Base-by-base conservation (phyloP, 345 rosid genomes). In the Lepidium aucheri region DNA sequence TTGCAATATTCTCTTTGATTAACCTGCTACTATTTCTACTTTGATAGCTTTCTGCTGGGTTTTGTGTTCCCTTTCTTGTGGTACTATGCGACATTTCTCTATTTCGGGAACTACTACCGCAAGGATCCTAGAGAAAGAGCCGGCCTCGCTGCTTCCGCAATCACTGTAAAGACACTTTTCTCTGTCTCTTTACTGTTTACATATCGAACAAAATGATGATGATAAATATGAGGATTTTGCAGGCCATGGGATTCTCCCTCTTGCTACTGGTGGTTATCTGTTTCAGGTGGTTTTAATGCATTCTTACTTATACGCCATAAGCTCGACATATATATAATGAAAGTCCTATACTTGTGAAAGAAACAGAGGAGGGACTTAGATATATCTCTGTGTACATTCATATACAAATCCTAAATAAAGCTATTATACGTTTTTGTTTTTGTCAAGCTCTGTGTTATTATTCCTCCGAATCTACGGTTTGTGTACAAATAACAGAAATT, bases 61-160 rank as follows among this genome's bases (percentile, higher is more conserved):
- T 94, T 94, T 32, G 52, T 75, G 28, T 84, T 83, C 80, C 99
- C 99, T 14, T 44, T 82, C 44, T 77, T 90, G 87, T 94, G 99
- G 99, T 94, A 74, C 82, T 94, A 88, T 59, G 96, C 96, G 0
- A 80, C 99, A 53, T 59, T 90, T 80, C 89, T 90, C 36, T 94
- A 88, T 69, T 85, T 94, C 39, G 96, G 97, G 34, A 90, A 94
- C 66, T 82, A 82, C 80, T 88, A 86, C 81, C 89, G 95, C n/a
- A 94, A 84, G 74, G 99, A 94, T 80, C 97, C 99, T 43, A 79
- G 99, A 80, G 99, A 94, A 76, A 86, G 99, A 68, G 97, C 92
- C 7, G 99, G 99, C 50, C 96, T 93, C 40, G 99, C 97, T 61
- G 99, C 99, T 65, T 85, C 98, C n/a, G 96, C 98, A 56, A 82